Base-by-base conservation (phyloP, 768 basidiomycete genomes). In the Paxillus rubicundulus region DNA sequence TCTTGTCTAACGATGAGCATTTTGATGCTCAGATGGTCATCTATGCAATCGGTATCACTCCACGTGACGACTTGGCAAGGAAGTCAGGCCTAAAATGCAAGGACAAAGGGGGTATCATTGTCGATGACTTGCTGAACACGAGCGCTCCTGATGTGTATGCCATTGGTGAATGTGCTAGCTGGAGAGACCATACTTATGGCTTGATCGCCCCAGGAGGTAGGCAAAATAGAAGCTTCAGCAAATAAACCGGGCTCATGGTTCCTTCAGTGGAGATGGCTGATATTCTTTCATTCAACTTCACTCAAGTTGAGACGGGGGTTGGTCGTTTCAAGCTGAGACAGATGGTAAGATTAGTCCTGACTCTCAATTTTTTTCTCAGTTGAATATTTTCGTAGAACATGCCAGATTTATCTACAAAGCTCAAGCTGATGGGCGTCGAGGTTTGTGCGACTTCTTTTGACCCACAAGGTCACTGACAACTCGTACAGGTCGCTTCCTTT, bases 151-250 rank as follows among this genome's bases (percentile, higher is more conserved):
- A 82, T 47, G 78, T 88, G 6, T 89, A 80, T 56, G 87, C 87
- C 6, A 84, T 90, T 44, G 88, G 88, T 5, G 88, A 89, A 65
- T 90, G 88, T 61, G 86, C 86, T 1, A 76, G 73, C 44, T 89
- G 85, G 85, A 74, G 70, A 47, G 79, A 76, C 2, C 80, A 85
- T 37, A 81, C 77, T n/a, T 89, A 86, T 58, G 87, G 87, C 3
- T 72, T 90, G 9, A 86, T 89, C 59, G 86, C 79, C 2, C 87
- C 87, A n/a, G 86, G 87, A 37, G 75, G 76, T 74, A 56, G 62
- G 62, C 16, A 14, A 14, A 34, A 48, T 18, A 37, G 12, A 30
- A 28, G 33, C 40, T 12, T 36, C 12, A 30, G 42, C 10, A 27
- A 24, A 34, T 16, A 30, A 34, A 43, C 38, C 16, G 37, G 45